Base-by-base conservation (phyloP, 495 filamentous ascomycete genomes). In the Podospora didyma region DNA sequence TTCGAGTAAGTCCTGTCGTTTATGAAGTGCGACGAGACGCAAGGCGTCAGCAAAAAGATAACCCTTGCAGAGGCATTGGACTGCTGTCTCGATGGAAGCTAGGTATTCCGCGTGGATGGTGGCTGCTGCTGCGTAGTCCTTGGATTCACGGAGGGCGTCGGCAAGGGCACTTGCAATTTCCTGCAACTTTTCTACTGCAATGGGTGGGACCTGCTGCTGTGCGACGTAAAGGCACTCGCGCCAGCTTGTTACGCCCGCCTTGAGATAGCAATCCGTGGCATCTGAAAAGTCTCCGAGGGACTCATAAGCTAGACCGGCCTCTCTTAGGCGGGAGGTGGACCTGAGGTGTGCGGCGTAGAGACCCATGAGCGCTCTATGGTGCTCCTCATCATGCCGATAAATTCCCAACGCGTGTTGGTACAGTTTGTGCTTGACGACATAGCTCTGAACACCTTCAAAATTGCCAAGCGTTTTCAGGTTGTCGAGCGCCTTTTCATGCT, bases 231-330 rank as follows among this genome's bases (percentile, higher is more conserved):
- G 80, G 11, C 89, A 88, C 70, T 97, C 92, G 56, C 87, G 89
- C 94, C 94, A 98, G 63, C 85, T 82, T 16, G 74, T 60, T 4
- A 77, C 67, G 26, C 87, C 85, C n/a, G 90, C 89, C 14, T 84
- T 81, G 54, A 87, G 83, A 72, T 93, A 98, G 65, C 84, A 87
- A 61, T 83, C 82, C 57, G 86, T 89, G 2, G 94, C 94, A 24
- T 82, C 74, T 16, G 73, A 55, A 63, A 89, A 88, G 59, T 89
- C 76, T 10, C 71, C 69, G n/a, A 98, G 85, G 34, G 83, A 96
- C 73, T 97, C 93, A 67, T 94, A 94, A 7, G 89, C 90, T 73
- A 80, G 81, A 4, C 88, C 95, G 42, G 94, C 92, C 67, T 96
- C 91, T 57, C 87, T 85, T 76, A 88, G 90, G 35, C 83, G 77